phyloP scores from a whole-genome alignment of 352 stramenopile genomes.

The Pilasporangium apinafurcum region DNA sequence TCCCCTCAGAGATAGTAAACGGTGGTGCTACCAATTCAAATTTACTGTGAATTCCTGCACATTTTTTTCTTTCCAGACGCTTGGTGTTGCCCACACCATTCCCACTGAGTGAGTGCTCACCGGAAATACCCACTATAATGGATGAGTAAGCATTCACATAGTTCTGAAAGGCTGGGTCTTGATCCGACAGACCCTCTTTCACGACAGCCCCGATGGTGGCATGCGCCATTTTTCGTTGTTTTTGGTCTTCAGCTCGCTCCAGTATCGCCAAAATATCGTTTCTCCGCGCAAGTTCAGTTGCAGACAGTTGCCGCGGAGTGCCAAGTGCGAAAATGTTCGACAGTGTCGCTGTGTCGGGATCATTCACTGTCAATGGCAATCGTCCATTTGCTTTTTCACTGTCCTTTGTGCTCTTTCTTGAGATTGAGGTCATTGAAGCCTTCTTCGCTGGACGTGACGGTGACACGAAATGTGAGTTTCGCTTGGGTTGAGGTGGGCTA shows the following conservation, averaged over 20 bases:
- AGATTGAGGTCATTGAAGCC: neutral
- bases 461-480: neutral
- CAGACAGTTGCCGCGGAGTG: conserved; percentile 43
- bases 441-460: neutral
- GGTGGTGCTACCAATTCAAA: conserved; percentile 32
- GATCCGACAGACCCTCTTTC: conserved; percentile 4
- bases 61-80: conserved; percentile 1
- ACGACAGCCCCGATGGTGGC: conserved; percentile 24
- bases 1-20: conserved; percentile 28
- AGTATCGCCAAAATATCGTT: conserved; percentile 46
- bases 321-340: conserved; percentile 59
- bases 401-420: neutral
- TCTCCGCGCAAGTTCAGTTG: conserved; percentile 32
- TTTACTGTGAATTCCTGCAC: conserved; percentile 18
- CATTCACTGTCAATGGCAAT: conserved; percentile 4
- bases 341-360: conserved; percentile 21
- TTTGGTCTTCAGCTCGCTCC: conserved; percentile 21
- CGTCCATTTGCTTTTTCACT: conserved; percentile 3
- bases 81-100: conserved; percentile 1
- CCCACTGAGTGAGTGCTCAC: conserved; percentile 12
- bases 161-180: conserved; percentile 23
- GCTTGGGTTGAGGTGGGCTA: neutral
- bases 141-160: conserved; percentile 35
- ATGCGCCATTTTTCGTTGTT: conserved; percentile 18
- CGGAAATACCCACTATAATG: conserved; percentile 6